Conservation (phyloP, 805 yeast species). For the Tetrapisispora iriomotensis region DNA sequence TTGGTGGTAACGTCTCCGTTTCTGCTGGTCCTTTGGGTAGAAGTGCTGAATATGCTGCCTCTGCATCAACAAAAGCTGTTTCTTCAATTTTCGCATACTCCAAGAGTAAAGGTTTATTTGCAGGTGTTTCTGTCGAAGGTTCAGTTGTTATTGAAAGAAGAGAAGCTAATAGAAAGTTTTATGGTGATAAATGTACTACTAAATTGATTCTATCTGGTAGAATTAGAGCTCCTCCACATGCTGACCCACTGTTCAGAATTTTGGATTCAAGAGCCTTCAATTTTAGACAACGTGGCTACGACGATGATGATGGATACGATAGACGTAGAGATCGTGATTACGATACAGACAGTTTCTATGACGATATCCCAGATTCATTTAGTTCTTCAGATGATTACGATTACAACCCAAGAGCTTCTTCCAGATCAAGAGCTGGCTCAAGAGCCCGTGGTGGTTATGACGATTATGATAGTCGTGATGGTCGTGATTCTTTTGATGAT, state of each 20-base stretch:
- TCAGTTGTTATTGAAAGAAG: conserved; percentile 94
- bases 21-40: conserved; percentile 98
- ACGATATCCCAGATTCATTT: conserved; percentile 41
- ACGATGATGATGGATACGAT: not conserved
- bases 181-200: conserved; percentile 85
- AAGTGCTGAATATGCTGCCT: conserved; percentile 94
- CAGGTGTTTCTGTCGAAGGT: conserved; percentile 96
- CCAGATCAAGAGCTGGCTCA: conserved; percentile 2
- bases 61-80: conserved; percentile 77
- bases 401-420: not conserved
- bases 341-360: conserved; percentile 62
- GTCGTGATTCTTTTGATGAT: conserved; percentile 9
- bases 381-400: conserved; percentile 27
- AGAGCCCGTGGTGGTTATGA: conserved; percentile 13
- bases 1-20: conserved; percentile 90
- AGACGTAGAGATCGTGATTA: conserved; percentile 38
- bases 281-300: not conserved
- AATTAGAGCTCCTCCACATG: conserved; percentile 82
- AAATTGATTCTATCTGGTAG: conserved; percentile 72
- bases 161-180: conserved; percentile 92
- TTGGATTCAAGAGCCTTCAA: conserved; percentile 77
- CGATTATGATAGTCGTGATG: conserved; percentile 8
- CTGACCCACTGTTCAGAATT: conserved; percentile 76
- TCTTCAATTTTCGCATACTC: conserved; percentile 94
- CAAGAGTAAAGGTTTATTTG: conserved; percentile 92